phyloP scores from a whole-genome alignment of 768 basidiomycete species.

The Kwoniella europaea region DNA sequence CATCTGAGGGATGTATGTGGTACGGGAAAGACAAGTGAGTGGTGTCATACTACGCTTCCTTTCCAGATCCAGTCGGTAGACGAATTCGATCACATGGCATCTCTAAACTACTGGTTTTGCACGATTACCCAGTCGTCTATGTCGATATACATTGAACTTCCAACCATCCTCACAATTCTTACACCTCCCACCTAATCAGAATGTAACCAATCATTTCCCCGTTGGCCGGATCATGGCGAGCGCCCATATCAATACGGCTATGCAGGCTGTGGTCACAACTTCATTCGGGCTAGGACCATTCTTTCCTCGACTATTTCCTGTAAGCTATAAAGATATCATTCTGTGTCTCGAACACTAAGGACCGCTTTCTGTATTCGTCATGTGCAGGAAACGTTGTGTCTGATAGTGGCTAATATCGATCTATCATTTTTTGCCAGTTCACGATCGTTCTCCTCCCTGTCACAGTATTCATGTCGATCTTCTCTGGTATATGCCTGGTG shows the following conservation, averaged over 20 bases:
- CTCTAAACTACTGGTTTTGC: not conserved
- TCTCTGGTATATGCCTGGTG: not conserved
- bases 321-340: not conserved
- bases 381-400: not conserved
- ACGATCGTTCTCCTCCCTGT: not conserved
- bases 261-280: not conserved
- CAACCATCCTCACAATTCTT: constrained; percentile 2
- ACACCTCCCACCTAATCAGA: not conserved
- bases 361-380: not conserved
- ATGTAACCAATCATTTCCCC: constrained; percentile 8
- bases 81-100: not conserved
- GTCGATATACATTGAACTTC: not conserved
- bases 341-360: not conserved
- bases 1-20: constrained; percentile 8
- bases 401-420: not conserved
- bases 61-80: not conserved
- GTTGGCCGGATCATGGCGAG: not conserved
- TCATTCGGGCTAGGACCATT: not conserved
- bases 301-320: not conserved
- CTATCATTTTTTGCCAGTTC: not conserved
- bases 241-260: not conserved
- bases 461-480: not conserved
- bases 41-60: not conserved
- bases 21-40: not conserved
- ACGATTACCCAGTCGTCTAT: not conserved